Evolutionary conservation across 2,329 filamentous ascomycete genomes (phyloP).

Genomic region (Scytalidium lignicola): DNA sequence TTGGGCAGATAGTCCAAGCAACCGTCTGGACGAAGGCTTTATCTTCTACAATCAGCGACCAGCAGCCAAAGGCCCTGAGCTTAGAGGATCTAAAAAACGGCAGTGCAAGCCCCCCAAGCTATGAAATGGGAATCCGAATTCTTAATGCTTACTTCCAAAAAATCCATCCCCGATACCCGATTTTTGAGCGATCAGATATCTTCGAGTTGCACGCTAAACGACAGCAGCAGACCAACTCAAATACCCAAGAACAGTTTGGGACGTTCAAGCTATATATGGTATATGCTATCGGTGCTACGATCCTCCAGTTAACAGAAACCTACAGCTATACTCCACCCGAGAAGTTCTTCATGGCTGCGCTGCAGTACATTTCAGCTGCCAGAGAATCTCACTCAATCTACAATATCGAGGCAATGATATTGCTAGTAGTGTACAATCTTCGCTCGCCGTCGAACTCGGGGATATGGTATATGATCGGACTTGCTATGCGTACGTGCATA

Average conservation of each 20-base stretch:
- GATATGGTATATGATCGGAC: constrained; percentile 46
- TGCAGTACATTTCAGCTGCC: constrained; percentile 43
- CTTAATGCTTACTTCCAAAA: constrained; percentile 40
- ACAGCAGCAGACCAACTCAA: constrained; percentile 30
- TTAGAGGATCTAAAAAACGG: constrained; percentile 34
- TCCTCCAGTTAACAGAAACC: constrained; percentile 41
- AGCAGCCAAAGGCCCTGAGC: constrained; percentile 19
- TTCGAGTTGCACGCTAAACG: constrained; percentile 38
- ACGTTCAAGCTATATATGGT: constrained; percentile 48
- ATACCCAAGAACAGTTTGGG: constrained; percentile 36
- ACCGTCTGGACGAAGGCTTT: constrained; percentile 49
- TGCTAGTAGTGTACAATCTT: constrained; percentile 44
- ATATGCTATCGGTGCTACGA: constrained; percentile 45
- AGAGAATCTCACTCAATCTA: constrained; percentile 43
- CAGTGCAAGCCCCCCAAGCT: constrained; percentile 39
- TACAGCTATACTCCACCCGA: constrained; percentile 35
- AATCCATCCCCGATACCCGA: constrained; percentile 44
- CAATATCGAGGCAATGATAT: constrained; percentile 47
- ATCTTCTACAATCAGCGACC: constrained; percentile 15
- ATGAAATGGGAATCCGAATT: constrained; percentile 38
- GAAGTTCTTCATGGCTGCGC: constrained; percentile 43
- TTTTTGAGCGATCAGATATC: constrained; percentile 40
- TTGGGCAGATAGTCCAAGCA: constrained; percentile 48
- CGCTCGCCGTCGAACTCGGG: constrained; percentile 41
- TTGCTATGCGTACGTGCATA: constrained; percentile 46